Evolutionary conservation across 2,329 filamentous ascomycete species (phyloP).

Genomic region (Fusarium sp.): DNA sequence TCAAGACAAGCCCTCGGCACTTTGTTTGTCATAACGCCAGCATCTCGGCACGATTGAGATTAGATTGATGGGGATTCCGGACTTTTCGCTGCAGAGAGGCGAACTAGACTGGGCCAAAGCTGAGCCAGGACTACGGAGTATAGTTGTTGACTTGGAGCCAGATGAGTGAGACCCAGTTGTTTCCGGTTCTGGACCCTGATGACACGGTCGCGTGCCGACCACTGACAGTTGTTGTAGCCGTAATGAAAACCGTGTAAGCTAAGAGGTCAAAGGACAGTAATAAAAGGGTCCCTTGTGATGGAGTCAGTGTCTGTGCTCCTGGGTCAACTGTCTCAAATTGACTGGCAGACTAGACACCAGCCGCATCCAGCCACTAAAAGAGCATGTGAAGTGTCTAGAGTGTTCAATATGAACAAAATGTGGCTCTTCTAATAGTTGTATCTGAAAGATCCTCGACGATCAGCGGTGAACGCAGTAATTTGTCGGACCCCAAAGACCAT

Average conservation of each 20-base stretch:
- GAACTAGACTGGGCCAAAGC: not conserved
- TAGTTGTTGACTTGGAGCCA: not conserved
- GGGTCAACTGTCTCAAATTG: slow-evolving; percentile 5
- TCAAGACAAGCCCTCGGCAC: not conserved
- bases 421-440: not conserved
- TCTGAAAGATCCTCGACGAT: not conserved
- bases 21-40: not conserved
- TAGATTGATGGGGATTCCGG: not conserved
- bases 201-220: slow-evolving; percentile 4
- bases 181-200: slow-evolving; percentile 4
- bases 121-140: not conserved
- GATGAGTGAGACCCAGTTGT: not conserved
- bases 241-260: slow-evolving; percentile 29
- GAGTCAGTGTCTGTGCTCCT: slow-evolving; percentile 15
- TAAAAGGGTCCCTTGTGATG: slow-evolving; percentile 11
- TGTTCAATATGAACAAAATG: not conserved
- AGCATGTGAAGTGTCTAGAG: not conserved
- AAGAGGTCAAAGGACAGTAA: slow-evolving; percentile 20
- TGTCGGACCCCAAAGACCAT: not conserved
- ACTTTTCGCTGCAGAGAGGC: slow-evolving; percentile 8
- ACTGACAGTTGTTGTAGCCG: slow-evolving; percentile 13
- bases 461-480: slow-evolving; percentile 9
- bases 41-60: not conserved
- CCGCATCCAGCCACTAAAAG: not conserved
- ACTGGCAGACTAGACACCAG: slow-evolving; percentile 5